phyloP scores from a whole-genome alignment of 2,329 filamentous ascomycete species.

The Ophiosphaerella herpotricha region DNA sequence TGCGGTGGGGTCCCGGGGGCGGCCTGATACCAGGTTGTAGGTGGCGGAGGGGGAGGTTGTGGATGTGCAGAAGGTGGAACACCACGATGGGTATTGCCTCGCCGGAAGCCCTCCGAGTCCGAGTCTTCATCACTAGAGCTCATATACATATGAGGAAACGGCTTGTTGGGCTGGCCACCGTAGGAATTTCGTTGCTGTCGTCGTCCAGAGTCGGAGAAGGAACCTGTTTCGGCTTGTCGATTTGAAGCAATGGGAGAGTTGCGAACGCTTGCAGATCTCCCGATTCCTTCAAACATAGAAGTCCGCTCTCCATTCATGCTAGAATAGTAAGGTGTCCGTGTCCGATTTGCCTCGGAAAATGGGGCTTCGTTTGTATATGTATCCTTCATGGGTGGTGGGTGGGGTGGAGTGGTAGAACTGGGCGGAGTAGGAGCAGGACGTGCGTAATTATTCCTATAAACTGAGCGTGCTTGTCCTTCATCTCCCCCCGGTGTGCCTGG shows the following conservation, averaged over 20 bases:
- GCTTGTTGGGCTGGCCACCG: conserved; percentile 21
- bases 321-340: conserved; percentile 59
- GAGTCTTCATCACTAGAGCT: conserved; percentile 39
- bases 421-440: conserved; percentile 42
- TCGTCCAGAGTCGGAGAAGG: conserved; percentile 39
- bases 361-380: conserved; percentile 31
- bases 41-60: conserved; percentile 20
- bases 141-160: conserved; percentile 36
- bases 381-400: conserved; percentile 18
- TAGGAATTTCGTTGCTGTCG: conserved; percentile 32
- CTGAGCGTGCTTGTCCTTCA: conserved; percentile 61
- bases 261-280: conserved; percentile 59
- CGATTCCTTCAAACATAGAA: conserved; percentile 58
- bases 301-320: conserved; percentile 61
- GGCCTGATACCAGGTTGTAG: conserved; percentile 21
- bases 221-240: conserved; percentile 28
- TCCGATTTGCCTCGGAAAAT: conserved; percentile 54
- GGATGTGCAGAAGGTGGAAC: conserved; percentile 21
- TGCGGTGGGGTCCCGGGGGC: conserved; percentile 24
- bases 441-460: conserved; percentile 48
- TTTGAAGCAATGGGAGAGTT: conserved; percentile 49
- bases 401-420: conserved; percentile 13
- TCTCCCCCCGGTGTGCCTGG: conserved; percentile 63
- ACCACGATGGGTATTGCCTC: conserved; percentile 17
- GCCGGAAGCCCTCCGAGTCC: conserved; percentile 25